phyloP scores from a whole-genome alignment of 2,329 filamentous ascomycete species.

The Fusarium pseudoanthophilum region DNA sequence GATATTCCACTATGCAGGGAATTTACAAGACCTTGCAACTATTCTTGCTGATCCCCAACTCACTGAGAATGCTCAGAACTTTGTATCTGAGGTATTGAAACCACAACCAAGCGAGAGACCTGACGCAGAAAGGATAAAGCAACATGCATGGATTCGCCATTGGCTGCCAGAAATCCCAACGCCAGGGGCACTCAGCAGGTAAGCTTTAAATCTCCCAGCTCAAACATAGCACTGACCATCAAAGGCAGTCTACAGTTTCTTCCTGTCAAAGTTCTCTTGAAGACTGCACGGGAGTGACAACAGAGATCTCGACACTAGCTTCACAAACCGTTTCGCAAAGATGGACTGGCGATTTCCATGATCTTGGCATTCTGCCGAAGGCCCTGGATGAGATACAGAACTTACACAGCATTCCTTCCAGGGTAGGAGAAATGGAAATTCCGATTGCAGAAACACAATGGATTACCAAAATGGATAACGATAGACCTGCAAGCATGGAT shows the following conservation, averaged over 20 bases:
- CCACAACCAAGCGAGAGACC: background rate
- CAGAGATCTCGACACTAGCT: background rate
- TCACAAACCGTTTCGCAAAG: background rate
- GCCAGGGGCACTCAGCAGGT: background rate
- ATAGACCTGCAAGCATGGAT: too few species aligned
- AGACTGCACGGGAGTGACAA: background rate
- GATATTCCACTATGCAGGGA: too few species aligned
- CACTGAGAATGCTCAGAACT: too few species aligned
- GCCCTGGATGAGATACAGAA: background rate
- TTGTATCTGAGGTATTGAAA: too few species aligned
- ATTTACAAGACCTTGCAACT: too few species aligned
- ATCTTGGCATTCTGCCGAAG: background rate
- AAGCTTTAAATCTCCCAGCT: too few species aligned
- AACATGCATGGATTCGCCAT: background rate
- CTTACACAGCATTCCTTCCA: background rate
- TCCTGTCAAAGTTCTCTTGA: background rate
- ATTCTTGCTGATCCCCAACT: too few species aligned
- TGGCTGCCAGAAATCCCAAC: background rate
- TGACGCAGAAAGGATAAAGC: background rate
- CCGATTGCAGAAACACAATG: background rate
- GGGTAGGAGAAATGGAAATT: background rate
- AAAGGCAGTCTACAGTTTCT: background rate
- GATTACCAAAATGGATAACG: too few species aligned
- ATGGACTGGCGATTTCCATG: background rate
- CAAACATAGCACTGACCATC: background rate